Evolutionary conservation across 2,329 filamentous ascomycete species (phyloP), one percentile per base, ranked within the genome.

Genomic region (Chrysoporthe austroafricana): DNA sequence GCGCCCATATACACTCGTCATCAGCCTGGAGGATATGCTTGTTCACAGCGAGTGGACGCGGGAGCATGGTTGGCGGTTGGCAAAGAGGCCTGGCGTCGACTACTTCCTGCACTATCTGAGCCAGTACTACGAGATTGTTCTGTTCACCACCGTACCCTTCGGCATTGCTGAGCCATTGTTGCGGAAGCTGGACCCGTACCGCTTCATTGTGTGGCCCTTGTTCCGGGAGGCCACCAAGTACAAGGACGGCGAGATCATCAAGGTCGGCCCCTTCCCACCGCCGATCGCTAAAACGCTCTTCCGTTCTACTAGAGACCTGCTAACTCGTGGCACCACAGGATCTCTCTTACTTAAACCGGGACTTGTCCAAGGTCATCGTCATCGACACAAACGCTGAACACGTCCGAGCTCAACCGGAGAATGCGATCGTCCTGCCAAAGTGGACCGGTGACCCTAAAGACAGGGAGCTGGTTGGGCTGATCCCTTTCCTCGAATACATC

Each of bases 141-240:
- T 99, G 71, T 99, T 98, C 82, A 99, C 96, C 43, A 92, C 88
- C 50, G 90, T 96, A 59, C 94, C 95, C 0, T 93, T 90, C 75
- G 90, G 89, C 75, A 91, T 93, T 77, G 95, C 90, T 39, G 94
- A 97, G 73, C 93, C 93, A 34, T 86, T 99, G 63, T 88, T 97
- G 72, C 90, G 93, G 75, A 99, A 99, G 81, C 84, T 99, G 69
- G 96, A 99, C 77, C 96, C 95, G 46, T 98, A 92, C 85, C 92
- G 91, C 74, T 93, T 98, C 78, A 94, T 98, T 78, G 91, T 94
- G 82, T 98, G 94, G 91, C 94, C 94, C 1, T 83, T 99, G 60
- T 98, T 93, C 84, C 88, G 96, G 66, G 96, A 99, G 80, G 96
- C 95, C n/a, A 98, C 96, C 69, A 92, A 94, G 75, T 99, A 97